Evolutionary conservation across 1,139 yeast species (phyloP), one percentile per base, ranked within the genome.

Genomic region (Sugiyamaella pinicola): DNA sequence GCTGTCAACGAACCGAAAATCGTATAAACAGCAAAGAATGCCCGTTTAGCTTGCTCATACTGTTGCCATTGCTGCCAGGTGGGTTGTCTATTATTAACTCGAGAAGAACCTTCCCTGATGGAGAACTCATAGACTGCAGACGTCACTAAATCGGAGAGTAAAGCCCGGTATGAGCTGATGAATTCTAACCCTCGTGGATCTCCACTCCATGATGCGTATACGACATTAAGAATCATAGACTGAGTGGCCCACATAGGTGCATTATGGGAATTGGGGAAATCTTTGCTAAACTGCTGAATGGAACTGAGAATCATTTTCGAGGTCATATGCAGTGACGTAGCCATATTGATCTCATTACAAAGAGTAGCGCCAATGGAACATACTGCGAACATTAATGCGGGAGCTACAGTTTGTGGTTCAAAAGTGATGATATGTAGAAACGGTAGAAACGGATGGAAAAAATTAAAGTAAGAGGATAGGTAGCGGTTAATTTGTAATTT

Each of bases 351-450:
- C 46, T 69, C 72, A 31, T 59, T 64, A 53, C 69, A 63, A 8
- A 68, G 52, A 26, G 63, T 55, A 0, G 74, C 72, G 2, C 74
- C 74, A 34, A 71, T 57, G 2, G 73, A 64, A 55, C 73, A 66
- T 9, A 69, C 64, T 1, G 72, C 66, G 29, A 67, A 64, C 26
- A 71, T 54, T 21, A 71, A 58, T 6, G 69, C 62, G 4, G 69
- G 69, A 7, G 70, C 62, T 1, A 64, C 62, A 2, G 60, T 57
- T 12, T 61, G 58, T 1, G 70, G 68, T 37, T 66, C 63, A 51
- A 70, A 70, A 2, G 71, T 61, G 26, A 66, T 68, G 4, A 62
- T 59, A 54, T 71, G 74, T 33, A 71, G 49, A 51, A 70, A 65
- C 3, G 74, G 74, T 38, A 68, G 60, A 28, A 54, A 59, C 2